Evolutionary conservation across 805 yeast species (phyloP).

Genomic region (Blastobotrys mokoenaii): DNA sequence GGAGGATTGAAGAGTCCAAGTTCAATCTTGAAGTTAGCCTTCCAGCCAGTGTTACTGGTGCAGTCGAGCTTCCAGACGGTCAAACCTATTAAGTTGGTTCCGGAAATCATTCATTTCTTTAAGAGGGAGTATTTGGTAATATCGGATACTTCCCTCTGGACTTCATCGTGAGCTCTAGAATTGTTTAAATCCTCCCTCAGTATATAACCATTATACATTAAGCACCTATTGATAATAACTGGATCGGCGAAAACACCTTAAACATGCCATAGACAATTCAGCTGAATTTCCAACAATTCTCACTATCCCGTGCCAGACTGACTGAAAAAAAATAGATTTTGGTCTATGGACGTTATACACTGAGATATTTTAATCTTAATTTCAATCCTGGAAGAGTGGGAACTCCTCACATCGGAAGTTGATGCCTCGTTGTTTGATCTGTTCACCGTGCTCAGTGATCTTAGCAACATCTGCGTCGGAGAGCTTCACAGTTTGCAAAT

Average conservation of each 20-base stretch:
- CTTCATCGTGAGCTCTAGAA: too few species aligned
- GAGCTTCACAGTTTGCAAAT: conserved; percentile 33
- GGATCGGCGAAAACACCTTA: too few species aligned
- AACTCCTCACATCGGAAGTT: not conserved
- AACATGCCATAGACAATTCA: too few species aligned
- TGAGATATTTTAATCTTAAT: not conserved
- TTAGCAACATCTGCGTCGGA: conserved; percentile 32
- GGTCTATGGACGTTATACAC: too few species aligned
- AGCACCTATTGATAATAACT: too few species aligned
- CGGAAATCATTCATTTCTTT: not conserved
- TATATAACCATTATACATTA: too few species aligned
- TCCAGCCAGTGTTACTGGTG: conserved; percentile 3
- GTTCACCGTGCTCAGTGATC: not conserved
- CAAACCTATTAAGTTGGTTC: conserved; percentile 1
- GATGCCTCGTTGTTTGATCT: not conserved
- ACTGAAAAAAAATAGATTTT: too few species aligned
- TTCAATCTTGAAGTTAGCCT: conserved; percentile 1
- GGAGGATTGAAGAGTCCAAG: conserved; percentile 1
- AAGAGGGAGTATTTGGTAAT: too few species aligned
- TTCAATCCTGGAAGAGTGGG: not conserved
- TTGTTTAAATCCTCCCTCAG: too few species aligned
- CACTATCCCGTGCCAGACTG: too few species aligned
- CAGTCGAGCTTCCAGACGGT: conserved; percentile 5
- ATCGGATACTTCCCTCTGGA: too few species aligned
- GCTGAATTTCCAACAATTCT: too few species aligned